Base-by-base conservation (phyloP, 805 yeast species). In the Saccharomycopsis babjevae region DNA sequence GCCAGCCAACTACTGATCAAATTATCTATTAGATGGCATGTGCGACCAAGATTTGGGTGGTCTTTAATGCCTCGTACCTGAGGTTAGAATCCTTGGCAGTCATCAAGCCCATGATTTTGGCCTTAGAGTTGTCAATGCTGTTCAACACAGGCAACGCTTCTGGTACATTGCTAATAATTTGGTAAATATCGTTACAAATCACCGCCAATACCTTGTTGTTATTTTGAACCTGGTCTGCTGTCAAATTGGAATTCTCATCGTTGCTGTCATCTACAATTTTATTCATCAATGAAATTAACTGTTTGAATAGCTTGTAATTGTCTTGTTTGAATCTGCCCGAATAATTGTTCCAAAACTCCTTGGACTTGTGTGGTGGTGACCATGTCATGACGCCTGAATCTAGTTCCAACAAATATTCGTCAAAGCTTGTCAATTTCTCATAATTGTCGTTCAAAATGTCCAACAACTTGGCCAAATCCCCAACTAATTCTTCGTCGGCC, bases 11-110 rank as follows among this genome's bases (percentile, higher is more conserved):
- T 13, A 13, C 38, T 13, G 15, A 34, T 34, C 15, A 13, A 34
- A 34, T 34, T 13, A 34, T 34, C 15, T 34, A 13, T 10, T 34
- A 13, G 15, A 34, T 13, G 38, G 86, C 79, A 69, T 89, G 90
- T 3, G 97, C 90, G 59, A 94, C 96, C 68, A 94, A 83, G 61
- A 86, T 82, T 76, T 94, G 99, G n/a, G 97, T 89, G 3, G 97
- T 91, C 72, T 89, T 89, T 70, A 94, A 81, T 1, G 98, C 98
- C 76, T 93, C 97, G 71, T 87, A 94, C 71, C 93, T 89, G 66
- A 94, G 92, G 70, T 89, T 94, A 25, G 92, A 81, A 71, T 91
- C 92, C 50, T 85, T 82, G 61, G 85, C 83, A 68, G 82, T 84
- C 83, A 94, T 84, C 65, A 91, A 78, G 64, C 82, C 81, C 98